Conservation (phyloP, 306 rosid species). For the Myrica gale region DNA sequence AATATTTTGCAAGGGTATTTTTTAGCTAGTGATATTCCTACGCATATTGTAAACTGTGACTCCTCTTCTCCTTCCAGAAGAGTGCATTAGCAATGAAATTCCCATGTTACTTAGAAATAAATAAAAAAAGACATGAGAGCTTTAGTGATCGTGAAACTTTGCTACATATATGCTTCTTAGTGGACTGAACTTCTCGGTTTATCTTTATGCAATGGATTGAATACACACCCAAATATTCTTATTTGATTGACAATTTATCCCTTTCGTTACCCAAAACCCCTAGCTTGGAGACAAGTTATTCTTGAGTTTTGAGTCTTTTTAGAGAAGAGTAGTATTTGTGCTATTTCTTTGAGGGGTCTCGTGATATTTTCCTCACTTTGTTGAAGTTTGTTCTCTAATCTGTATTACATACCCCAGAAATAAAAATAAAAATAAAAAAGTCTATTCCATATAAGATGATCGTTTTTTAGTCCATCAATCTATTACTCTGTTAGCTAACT, state of each 20-base stretch:
- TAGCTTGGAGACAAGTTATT: neutral
- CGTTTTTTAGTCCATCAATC: no score
- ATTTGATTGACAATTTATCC: neutral
- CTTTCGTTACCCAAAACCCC: neutral
- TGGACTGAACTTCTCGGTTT: neutral
- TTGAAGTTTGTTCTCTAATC: no score
- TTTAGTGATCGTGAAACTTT: neutral
- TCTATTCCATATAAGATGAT: no score
- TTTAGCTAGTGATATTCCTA: no score
- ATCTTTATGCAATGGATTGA: neutral
- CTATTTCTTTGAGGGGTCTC: conserved; percentile 10
- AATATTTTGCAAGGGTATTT: no score
- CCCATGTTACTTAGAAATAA: no score
- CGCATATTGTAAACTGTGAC: no score
- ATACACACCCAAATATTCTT: neutral
- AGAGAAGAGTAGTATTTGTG: neutral
- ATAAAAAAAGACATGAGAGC: neutral
- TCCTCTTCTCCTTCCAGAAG: no score
- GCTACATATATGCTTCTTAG: neutral
- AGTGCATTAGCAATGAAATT: no score
- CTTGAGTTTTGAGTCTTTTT: neutral
- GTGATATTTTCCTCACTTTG: conserved; percentile 14
- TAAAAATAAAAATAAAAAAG: no score
- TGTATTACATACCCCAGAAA: no score
- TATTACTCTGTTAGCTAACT: no score